phyloP scores from a whole-genome alignment of 805 yeast genomes.

The Lipomyces oligophaga region DNA sequence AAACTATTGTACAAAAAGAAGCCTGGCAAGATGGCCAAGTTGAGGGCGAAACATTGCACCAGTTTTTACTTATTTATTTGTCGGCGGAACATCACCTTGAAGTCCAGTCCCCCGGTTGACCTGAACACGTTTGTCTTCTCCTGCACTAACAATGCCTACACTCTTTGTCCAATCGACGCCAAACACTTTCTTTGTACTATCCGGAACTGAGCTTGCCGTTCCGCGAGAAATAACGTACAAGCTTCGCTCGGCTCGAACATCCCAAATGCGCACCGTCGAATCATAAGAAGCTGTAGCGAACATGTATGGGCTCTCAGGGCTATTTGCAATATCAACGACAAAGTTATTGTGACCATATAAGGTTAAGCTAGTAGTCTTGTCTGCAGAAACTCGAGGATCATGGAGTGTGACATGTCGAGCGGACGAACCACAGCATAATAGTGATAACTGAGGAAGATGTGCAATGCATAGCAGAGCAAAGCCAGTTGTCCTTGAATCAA shows the following conservation, averaged over 20 bases:
- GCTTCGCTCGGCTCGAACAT: conserved; percentile 67
- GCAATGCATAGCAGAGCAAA: conserved; percentile 75
- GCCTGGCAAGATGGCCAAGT: no score
- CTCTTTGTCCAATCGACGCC: conserved; percentile 79
- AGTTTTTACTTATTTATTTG: no score
- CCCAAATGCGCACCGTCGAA: conserved; percentile 95
- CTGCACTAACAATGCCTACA: conserved; percentile 87
- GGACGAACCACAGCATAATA: conserved; percentile 90
- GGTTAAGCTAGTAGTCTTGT: conserved; percentile 58
- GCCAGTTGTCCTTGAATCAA: conserved; percentile 84
- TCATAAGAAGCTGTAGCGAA: conserved; percentile 92
- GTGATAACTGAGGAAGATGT: conserved; percentile 60
- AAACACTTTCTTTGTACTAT: conserved; percentile 61
- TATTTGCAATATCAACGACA: conserved; percentile 70
- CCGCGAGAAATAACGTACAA: conserved; percentile 81
- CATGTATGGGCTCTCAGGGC: conserved; percentile 76
- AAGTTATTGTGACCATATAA: conserved; percentile 87
- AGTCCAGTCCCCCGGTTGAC: conserved; percentile 48
- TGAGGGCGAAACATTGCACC: no score
- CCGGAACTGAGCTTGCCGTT: conserved; percentile 30
- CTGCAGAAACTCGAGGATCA: conserved; percentile 70
- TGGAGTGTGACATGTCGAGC: conserved; percentile 95
- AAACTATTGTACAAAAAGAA: no score
- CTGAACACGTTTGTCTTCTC: conserved; percentile 89
- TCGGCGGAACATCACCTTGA: no score